Evolutionary conservation across 441 rosid species (phyloP).

Genomic region (Omphalea diandra): DNA sequence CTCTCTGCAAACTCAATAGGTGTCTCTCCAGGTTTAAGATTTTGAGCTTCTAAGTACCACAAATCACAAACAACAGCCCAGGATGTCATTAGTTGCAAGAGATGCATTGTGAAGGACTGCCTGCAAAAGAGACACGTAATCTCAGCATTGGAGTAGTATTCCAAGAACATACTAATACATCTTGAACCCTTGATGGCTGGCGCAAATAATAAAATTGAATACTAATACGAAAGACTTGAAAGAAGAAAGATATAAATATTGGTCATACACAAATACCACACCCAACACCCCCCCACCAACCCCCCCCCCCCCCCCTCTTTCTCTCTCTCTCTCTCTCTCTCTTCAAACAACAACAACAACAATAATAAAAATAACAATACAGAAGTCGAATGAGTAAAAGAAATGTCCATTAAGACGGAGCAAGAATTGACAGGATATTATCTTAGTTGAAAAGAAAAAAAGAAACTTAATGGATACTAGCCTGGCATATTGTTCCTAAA

Average conservation of each 20-base stretch:
- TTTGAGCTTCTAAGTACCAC: slow-evolving; percentile 96
- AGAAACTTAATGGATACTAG: neutral
- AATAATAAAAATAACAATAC: too few relatives aligned
- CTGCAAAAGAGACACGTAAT: slow-evolving; percentile 41
- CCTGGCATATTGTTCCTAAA: neutral
- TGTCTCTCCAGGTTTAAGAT: slow-evolving; percentile 78
- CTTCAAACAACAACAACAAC: too few relatives aligned
- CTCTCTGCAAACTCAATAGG: slow-evolving; percentile 93
- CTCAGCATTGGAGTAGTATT: slow-evolving; percentile 5
- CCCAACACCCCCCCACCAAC: too few relatives aligned
- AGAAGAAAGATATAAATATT: too few relatives aligned
- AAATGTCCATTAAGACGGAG: neutral
- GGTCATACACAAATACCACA: too few relatives aligned
- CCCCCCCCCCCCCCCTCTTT: too few relatives aligned
- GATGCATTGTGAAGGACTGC: slow-evolving; percentile 95
- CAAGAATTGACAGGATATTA: neutral
- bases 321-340: too few relatives aligned
- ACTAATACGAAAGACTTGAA: neutral
- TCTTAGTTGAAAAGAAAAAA: too few relatives aligned
- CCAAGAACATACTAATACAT: too few relatives aligned
- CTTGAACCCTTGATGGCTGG: slow-evolving; percentile 4
- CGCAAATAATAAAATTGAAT: neutral
- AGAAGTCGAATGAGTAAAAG: neutral
- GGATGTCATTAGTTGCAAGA: slow-evolving; percentile 94
- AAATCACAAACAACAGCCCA: slow-evolving; percentile 99